These are phyloP conservation scores for Vachellia collinsii DNA, from an alignment of 306 rosid genomes.

Conservation along the genomic window DNA sequence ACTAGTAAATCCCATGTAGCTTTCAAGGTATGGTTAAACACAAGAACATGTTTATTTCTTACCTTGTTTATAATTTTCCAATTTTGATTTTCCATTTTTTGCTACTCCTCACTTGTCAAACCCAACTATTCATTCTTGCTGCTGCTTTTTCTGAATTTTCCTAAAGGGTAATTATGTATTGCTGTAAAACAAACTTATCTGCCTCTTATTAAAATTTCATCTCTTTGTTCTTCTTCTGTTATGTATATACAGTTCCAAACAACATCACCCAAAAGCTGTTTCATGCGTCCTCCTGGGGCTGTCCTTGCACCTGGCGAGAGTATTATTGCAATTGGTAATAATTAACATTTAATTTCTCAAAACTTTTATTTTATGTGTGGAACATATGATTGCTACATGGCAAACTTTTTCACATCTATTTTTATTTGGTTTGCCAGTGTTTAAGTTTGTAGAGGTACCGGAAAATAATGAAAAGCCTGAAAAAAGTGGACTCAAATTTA, in stretches of 20 bases:
- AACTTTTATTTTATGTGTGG: background rate
- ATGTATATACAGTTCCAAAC: constrained; percentile 75
- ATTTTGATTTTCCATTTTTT: constrained; percentile 22
- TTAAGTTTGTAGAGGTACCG: constrained; percentile 93
- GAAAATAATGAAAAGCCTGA: constrained; percentile 90
- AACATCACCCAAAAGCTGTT: constrained; percentile 97
- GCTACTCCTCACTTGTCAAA: background rate
- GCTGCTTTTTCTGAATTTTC: constrained; percentile 13
- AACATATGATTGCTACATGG: background rate
- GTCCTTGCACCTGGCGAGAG: constrained; percentile 96
- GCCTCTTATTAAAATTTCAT: constrained; percentile 1
- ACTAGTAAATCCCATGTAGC: constrained; percentile 86
- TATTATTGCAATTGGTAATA: constrained; percentile 88
- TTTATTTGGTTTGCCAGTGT: constrained; percentile 56
- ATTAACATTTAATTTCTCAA: background rate
- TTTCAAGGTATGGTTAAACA: constrained; percentile 69
- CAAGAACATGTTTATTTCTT: background rate
- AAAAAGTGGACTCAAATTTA: constrained; percentile 86
- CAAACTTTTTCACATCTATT: background rate
- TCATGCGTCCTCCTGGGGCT: constrained; percentile 99
- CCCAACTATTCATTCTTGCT: constrained; percentile 11
- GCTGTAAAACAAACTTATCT: background rate
- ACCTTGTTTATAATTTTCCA: background rate
- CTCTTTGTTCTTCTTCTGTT: constrained; percentile 20
- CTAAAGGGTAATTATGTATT: background rate